Percentiles rank a stretch among this genome's conserved stretches.
These are phyloP conservation scores for Aspergillus amoenus DNA, from an alignment of 2,329 filamentous ascomycete species.

Conservation along the genomic window DNA sequence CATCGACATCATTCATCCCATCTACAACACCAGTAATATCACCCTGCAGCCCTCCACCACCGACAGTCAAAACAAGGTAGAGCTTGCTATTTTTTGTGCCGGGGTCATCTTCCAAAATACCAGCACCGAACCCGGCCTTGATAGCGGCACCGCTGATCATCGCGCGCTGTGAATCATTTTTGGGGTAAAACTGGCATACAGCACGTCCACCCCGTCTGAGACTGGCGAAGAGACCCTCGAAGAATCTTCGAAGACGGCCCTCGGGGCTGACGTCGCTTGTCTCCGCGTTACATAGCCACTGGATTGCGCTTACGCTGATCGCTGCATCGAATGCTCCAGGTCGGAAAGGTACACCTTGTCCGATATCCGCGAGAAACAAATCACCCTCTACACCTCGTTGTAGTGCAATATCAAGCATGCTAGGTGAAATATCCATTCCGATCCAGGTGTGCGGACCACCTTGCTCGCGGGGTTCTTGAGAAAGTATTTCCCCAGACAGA, in stretches of 20 bases:
- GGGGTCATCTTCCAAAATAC: slow-evolving; percentile 90
- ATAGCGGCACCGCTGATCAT: slow-evolving; percentile 93
- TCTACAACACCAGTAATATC: slow-evolving; percentile 90
- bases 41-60: slow-evolving; percentile 61
- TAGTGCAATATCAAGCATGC: slow-evolving; percentile 95
- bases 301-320: slow-evolving; percentile 92
- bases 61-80: slow-evolving; percentile 93
- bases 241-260: slow-evolving; percentile 79
- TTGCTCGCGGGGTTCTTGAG: slow-evolving; percentile 64
- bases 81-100: slow-evolving; percentile 95
- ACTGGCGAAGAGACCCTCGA: slow-evolving; percentile 85
- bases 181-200: slow-evolving; percentile 97
- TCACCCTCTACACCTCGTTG: slow-evolving; percentile 92
- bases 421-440: slow-evolving; percentile 92
- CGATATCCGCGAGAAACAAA: slow-evolving; percentile 89
- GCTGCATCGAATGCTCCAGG: slow-evolving; percentile 92
- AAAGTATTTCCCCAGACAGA: slow-evolving; percentile 90
- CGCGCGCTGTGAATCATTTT: slow-evolving; percentile 84
- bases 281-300: slow-evolving; percentile 98
- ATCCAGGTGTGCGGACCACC: slow-evolving; percentile 91
- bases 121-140: slow-evolving; percentile 91
- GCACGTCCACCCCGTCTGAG: slow-evolving; percentile 81
- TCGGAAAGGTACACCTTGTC: slow-evolving; percentile 91
- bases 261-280: slow-evolving; percentile 78
- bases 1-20: slow-evolving; percentile 84